Conservation (phyloP, 2,329 filamentous ascomycete species). For the Pseudogymnoascus sp. region DNA sequence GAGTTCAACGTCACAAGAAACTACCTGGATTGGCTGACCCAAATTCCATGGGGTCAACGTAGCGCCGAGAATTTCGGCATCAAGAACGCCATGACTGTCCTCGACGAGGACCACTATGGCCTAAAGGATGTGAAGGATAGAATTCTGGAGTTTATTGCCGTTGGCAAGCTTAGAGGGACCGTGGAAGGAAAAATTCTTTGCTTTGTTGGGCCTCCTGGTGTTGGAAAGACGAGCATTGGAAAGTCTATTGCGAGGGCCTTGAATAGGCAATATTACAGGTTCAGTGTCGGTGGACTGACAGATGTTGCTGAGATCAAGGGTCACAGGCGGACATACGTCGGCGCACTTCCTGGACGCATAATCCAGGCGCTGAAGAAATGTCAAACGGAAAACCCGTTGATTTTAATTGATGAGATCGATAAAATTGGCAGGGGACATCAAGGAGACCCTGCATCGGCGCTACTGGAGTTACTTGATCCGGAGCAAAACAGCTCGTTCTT, state of each 20-base stretch:
- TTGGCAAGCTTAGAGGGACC: slow-evolving; percentile 91
- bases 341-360: slow-evolving; percentile 87
- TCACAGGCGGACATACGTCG: slow-evolving; percentile 91
- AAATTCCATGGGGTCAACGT: slow-evolving; percentile 93
- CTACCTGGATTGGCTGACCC: slow-evolving; percentile 96
- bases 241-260: slow-evolving; percentile 94
- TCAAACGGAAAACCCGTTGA: slow-evolving; percentile 94
- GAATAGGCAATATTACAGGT: slow-evolving; percentile 94
- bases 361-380: slow-evolving; percentile 99
- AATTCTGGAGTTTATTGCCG: slow-evolving; percentile 95
- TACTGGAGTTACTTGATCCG: slow-evolving; percentile 88
- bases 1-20: slow-evolving; percentile 99
- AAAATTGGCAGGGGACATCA: slow-evolving; percentile 97
- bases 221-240: slow-evolving; percentile 97
- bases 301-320: slow-evolving; percentile 99
- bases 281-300: slow-evolving; percentile 92
- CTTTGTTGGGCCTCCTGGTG: slow-evolving; percentile 93
- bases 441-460: slow-evolving; percentile 87
- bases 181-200: slow-evolving; percentile 98
- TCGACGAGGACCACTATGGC: slow-evolving; percentile 95
- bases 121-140: slow-evolving; percentile 97
- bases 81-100: slow-evolving; percentile 75
- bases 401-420: slow-evolving; percentile 95
- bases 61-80: slow-evolving; percentile 97
- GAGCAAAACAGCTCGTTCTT: slow-evolving; percentile 97